Base-by-base conservation (phyloP, 176 grass and related monocot species). In the Juncus inflexus region DNA sequence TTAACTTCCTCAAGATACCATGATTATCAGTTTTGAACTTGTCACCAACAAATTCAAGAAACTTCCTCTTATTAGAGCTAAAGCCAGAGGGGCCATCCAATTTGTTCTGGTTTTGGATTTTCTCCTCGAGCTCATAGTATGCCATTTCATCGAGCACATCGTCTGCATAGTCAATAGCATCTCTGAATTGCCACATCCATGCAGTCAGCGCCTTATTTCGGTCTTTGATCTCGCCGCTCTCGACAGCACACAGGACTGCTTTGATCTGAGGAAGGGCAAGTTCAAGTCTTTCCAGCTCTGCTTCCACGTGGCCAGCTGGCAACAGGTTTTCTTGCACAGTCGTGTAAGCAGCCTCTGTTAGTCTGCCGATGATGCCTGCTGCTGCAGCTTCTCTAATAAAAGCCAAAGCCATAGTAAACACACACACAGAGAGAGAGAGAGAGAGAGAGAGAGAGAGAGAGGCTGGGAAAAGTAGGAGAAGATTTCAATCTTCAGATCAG, bases 121-220 rank as follows among this genome's bases (percentile, higher is more conserved):
- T 85, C 60, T 73, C 71, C 12, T 65, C 40, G 6, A 72, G 78
- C 66, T 85, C 65, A 2, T 63, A 51, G 38, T 85, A 77, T 7
- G 64, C 42, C 11, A 81, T 43, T 66, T 86, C 83, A 45, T 81
- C 83, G 12, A 86, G 16, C 0, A 28, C 83, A 41, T 85, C 82
- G 10, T 85, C 82, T 0, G 77, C 77, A 3, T 35, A 50, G 60
- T 79, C 76, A 12, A 84, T 35, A 3, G 40, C 70, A 51, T 75
- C 52, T 35, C 76, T 75, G 7, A 84, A 68, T 54, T 38, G 12
- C 82, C 82, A 85, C n/a, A 85, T 3, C 82, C 77, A 80, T 5
- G 4, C 1, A 63, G 65, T 64, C 0, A 80, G 45, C 0, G 43
- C 42, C 6, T 37, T 42, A 3, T 58, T 61, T 9, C 79, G 12